These are phyloP conservation scores for Pharus latifolius DNA, from an alignment of 176 grass and related monocot genomes.

Conservation along the genomic window DNA sequence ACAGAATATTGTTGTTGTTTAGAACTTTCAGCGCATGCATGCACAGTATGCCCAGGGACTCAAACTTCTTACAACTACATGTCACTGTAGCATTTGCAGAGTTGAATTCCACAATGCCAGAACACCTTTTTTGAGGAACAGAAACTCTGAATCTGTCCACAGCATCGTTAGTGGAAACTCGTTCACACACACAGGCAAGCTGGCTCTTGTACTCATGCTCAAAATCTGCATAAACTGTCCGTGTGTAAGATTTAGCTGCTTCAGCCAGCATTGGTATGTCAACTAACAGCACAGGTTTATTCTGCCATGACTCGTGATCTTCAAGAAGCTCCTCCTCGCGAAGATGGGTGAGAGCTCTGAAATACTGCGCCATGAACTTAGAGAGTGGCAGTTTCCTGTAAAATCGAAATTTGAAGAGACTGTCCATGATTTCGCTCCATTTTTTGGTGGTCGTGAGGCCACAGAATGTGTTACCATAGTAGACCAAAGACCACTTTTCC, in stretches of 20 bases:
- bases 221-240: constrained; percentile 26
- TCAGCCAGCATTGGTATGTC: constrained; percentile 39
- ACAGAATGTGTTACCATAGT: constrained; percentile 8
- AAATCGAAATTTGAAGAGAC: constrained; percentile 36
- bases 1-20: constrained; percentile 51
- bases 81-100: constrained; percentile 9
- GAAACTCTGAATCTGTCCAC: constrained; percentile 24
- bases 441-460: constrained; percentile 26
- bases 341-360: constrained; percentile 31
- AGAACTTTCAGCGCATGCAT: constrained; percentile 51
- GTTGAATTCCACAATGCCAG: constrained; percentile 22
- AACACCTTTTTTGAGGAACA: constrained; percentile 32
- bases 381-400: constrained; percentile 26
- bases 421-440: constrained; percentile 31
- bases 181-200: constrained; percentile 38
- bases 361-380: constrained; percentile 42
- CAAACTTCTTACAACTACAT: constrained; percentile 48
- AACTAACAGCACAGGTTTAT: constrained; percentile 23
- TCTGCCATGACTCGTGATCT: constrained; percentile 23
- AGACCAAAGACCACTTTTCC: constrained; percentile 28
- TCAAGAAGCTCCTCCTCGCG: constrained; percentile 29
- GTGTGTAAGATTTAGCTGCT: constrained; percentile 36
- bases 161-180: constrained; percentile 8
- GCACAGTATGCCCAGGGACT: constrained; percentile 35
- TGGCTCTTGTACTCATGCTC: constrained; percentile 45